Evolutionary conservation across 164 flowering plant genomes (phyloP), one percentile per base, ranked within the genome.

Genomic region (Buxus sempervirens): DNA sequence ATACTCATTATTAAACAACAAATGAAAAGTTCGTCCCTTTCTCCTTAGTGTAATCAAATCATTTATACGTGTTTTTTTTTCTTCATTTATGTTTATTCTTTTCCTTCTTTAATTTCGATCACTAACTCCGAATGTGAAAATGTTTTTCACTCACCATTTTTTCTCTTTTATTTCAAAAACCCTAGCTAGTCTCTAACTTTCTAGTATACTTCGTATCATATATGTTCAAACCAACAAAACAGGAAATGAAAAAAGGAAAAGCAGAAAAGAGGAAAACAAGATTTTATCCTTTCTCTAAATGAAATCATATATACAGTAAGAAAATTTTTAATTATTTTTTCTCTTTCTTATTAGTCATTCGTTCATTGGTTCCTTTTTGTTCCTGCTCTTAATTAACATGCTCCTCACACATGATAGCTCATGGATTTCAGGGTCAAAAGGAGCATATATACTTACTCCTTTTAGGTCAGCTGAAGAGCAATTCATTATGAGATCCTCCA

Each of bases 401-500:
- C 69, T 67, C 70, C 69, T 67, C 70, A 67, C 59, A 72, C 38
- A 60, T 48, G 65, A 71, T 60, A 60, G n/a, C 41, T 67, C 82
- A 77, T 84, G 59, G 78, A 78, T 72, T 85, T 86, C 82, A 80
- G 90, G 58, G 89, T 80, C 78, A 85, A 84, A 85, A 87, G 78
- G 84, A 41, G 66, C 9, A 57, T 54, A 79, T 32, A 18, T 28
- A 73, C 88, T 88, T 79, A 88, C 97, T 72, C 76, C 92, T 84
- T 93, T 90, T 60, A 81, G 78, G 79, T 88, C 82, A 66, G 82
- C 49, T 64, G 98, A 84, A 70, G 96, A 85, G 93, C 98, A 93
- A 13, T 93, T 88, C 91, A 90, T 91, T 65, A 88, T 82, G 73
- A 90, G 76, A 67, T 90, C 96, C 72, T 90, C 96, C 85, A 90